Conservation (phyloP, 352 stramenopile species). For the Ophiocytium majus region DNA sequence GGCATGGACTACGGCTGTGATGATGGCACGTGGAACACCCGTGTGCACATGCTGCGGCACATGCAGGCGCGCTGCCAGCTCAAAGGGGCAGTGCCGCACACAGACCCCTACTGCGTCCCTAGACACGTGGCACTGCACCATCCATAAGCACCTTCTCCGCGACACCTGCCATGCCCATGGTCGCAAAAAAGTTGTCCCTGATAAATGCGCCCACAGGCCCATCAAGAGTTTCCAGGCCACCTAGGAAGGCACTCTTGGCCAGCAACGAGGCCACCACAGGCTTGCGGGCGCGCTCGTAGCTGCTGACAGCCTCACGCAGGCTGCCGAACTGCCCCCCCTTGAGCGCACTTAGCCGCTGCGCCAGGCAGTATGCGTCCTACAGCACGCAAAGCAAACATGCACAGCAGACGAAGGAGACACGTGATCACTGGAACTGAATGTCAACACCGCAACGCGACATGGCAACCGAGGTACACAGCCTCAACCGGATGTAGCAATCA, state of each 20-base stretch:
- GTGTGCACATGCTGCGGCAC: neutral
- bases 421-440: neutral
- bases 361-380: conserved; percentile 56
- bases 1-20: neutral
- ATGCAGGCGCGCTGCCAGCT: neutral
- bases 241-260: conserved; percentile 66
- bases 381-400: neutral
- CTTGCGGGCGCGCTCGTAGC: conserved; percentile 52
- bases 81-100: too few relatives aligned
- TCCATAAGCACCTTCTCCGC: conserved; percentile 67
- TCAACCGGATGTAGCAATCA: neutral
- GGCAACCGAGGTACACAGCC: neutral
- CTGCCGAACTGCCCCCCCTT: conserved; percentile 29
- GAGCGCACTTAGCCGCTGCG: conserved; percentile 33
- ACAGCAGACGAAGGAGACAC: neutral
- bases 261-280: conserved; percentile 65
- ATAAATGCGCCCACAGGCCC: conserved; percentile 62
- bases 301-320: conserved; percentile 29
- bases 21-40: neutral
- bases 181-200: conserved; percentile 65
- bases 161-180: conserved; percentile 63
- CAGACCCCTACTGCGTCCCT: neutral
- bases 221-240: conserved; percentile 68
- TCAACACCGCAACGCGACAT: neutral
- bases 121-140: conserved; percentile 61